These are phyloP conservation scores for Mediolabrus comicus DNA, from an alignment of 108 stramenopile genomes.

Conservation along the genomic window DNA sequence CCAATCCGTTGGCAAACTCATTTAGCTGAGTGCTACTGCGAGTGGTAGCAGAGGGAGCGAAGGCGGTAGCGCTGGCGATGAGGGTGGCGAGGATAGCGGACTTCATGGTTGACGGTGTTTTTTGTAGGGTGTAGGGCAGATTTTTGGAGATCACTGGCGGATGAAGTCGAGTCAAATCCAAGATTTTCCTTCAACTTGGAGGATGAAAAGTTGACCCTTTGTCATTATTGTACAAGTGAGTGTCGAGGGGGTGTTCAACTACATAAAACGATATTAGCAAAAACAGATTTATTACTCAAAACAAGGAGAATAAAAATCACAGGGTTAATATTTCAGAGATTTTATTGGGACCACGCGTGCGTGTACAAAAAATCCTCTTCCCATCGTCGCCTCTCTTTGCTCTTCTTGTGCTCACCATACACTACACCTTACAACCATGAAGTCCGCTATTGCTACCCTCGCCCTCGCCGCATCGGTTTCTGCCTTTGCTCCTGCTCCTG, in stretches of 20 bases:
- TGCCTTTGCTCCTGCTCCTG: conserved; percentile 59
- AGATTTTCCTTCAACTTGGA: conserved; percentile 1
- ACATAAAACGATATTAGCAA: too few species aligned
- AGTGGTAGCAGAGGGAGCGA: conserved; percentile 42
- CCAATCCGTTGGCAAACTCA: conserved; percentile 55
- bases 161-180: not conserved
- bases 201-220: not conserved
- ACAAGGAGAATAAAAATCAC: too few species aligned
- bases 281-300: too few species aligned
- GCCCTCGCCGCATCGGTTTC: conserved; percentile 60
- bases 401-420: not conserved
- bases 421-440: conserved; percentile 49
- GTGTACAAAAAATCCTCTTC: not conserved
- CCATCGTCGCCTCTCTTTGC: not conserved
- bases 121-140: not conserved
- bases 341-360: not conserved
- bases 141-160: not conserved
- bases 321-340: not conserved
- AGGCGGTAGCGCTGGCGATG: conserved; percentile 34
- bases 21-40: conserved; percentile 19
- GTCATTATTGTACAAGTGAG: not conserved
- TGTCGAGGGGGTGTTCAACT: too few species aligned
- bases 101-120: conserved; percentile 19
- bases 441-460: conserved; percentile 59
- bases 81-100: conserved; percentile 14